A percentile compares a stretch with the other conserved stretches of the same genome.
Evolutionary conservation across 1,139 yeast genomes (phyloP).

Genomic region (Yamadazyma diddensiae): DNA sequence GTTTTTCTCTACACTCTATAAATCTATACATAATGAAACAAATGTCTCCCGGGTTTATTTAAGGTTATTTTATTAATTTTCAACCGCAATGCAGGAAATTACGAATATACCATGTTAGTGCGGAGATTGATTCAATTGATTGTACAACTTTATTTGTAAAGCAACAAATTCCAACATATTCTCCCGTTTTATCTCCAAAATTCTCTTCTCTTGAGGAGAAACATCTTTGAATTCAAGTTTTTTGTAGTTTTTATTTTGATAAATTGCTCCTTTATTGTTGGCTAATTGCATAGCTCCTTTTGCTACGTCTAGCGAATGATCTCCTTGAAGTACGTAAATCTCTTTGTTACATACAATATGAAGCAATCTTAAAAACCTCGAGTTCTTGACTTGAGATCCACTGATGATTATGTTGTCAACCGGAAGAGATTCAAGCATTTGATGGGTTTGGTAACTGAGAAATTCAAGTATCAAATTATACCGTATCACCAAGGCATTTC

Average conservation of each 20-base stretch:
- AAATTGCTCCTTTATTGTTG: not conserved
- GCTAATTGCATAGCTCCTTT: constrained; percentile 14
- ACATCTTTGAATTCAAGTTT: constrained; percentile 1
- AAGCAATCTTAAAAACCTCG: constrained; percentile 34
- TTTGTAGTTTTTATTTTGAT: not conserved
- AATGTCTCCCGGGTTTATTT: too few species aligned
- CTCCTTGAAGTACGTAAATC: constrained; percentile 18
- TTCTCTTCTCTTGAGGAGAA: not conserved
- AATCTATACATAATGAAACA: too few species aligned
- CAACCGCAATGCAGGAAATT: too few species aligned
- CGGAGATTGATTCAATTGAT: not conserved
- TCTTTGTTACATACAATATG: constrained; percentile 20
- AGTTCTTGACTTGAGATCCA: constrained; percentile 53
- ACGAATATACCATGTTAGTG: too few species aligned
- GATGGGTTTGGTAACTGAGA: constrained; percentile 46
- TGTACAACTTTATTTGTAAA: constrained; percentile 1
- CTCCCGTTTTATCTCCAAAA: constrained; percentile 3
- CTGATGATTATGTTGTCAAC: constrained; percentile 29
- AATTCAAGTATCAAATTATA: constrained; percentile 50
- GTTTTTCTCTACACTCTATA: too few species aligned
- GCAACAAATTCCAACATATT: constrained; percentile 3
- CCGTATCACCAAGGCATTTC: constrained; percentile 25
- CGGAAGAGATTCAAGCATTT: constrained; percentile 24
- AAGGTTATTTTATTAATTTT: too few species aligned
- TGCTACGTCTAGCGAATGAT: constrained; percentile 14